Evolutionary conservation across 441 rosid species (phyloP), one percentile per base, ranked within the genome.

Genomic region (Hypseocharis bilobata): DNA sequence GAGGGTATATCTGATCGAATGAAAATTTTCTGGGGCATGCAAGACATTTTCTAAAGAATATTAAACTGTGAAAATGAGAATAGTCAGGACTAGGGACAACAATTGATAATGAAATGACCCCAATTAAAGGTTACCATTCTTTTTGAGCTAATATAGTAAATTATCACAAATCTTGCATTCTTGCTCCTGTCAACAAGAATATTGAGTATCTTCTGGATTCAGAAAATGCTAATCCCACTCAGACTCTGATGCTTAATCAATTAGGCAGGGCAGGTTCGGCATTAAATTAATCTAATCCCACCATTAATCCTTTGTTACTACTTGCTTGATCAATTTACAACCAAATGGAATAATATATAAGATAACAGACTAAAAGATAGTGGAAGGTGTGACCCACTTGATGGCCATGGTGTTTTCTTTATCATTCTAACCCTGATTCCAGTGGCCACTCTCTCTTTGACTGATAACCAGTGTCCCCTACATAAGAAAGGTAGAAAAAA

Each of bases 181-280:
- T 23, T 54, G 30, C 58, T 54, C 58, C 29, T 57, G 11, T 29
- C 38, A 29, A 27, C 22, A 14, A 26, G 6, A 29, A n/a, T 26
- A 63, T 27, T 23, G 49, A 36, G 57, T 56, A 22, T 51, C 56
- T 52, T 56, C 62, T 51, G 56, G 61, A 66, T 10, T 27, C 59
- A 22, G 60, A 28, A 70, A 62, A 68, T 68, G 71, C 51, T 55
- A 55, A 63, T 63, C 70, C 72, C 78, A 72, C 72, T 74, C 72
- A 30, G 29, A 19, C 38, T 70, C 52, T 38, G 25, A 64, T 66
- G 22, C 34, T 55, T 16, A 30, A 28, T 23, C 3, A 19, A 58
- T 69, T 22, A 42, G 13, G 60, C 34, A 11, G 60, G 13, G 60
- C 34, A 11, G 60, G 34, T 13, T 32, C 30, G 22, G 10, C 55